These are phyloP conservation scores for Carallia pectinifolia DNA, from an alignment of 345 rosid species.

Conservation along the genomic window DNA sequence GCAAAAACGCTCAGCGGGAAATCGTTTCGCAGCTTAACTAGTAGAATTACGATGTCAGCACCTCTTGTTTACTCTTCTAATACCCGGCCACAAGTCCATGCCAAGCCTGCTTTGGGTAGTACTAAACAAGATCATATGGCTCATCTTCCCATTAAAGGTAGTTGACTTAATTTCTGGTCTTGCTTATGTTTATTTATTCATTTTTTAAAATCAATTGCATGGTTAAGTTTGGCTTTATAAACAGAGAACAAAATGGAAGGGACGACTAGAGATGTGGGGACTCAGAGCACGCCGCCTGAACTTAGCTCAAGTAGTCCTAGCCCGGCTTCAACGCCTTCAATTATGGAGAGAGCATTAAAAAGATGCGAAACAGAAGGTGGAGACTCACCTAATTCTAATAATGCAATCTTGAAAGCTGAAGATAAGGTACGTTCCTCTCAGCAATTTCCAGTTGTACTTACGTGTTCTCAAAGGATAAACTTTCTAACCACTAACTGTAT, in stretches of 20 bases:
- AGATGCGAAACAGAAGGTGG: conserved; percentile 42
- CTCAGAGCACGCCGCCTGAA: conserved; percentile 68
- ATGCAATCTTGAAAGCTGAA: conserved; percentile 35
- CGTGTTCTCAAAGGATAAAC: not conserved
- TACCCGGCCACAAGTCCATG: conserved; percentile 26
- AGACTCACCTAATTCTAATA: conserved; percentile 45
- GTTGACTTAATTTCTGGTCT: not conserved
- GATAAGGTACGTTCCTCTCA: conserved; percentile 42
- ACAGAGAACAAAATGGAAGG: conserved; percentile 54
- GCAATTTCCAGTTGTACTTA: not conserved
- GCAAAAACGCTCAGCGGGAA: conserved; percentile 77
- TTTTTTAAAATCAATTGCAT: not conserved
- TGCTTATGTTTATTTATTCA: not conserved
- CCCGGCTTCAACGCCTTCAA: conserved; percentile 79
- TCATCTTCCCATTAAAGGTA: conserved; percentile 41
- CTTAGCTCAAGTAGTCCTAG: conserved; percentile 59
- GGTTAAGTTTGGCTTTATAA: not conserved
- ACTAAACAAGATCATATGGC: conserved; percentile 23
- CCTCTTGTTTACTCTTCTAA: conserved; percentile 63
- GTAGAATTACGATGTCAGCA: conserved; percentile 65
- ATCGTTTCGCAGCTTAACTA: conserved; percentile 55
- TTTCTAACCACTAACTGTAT: too few species aligned
- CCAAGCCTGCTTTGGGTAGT: conserved; percentile 29
- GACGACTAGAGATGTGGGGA: conserved; percentile 72
- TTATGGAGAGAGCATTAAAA: conserved; percentile 48